Evolutionary conservation across 2,329 filamentous ascomycete genomes (phyloP).

Genomic region (Sporothrix curviconia): DNA sequence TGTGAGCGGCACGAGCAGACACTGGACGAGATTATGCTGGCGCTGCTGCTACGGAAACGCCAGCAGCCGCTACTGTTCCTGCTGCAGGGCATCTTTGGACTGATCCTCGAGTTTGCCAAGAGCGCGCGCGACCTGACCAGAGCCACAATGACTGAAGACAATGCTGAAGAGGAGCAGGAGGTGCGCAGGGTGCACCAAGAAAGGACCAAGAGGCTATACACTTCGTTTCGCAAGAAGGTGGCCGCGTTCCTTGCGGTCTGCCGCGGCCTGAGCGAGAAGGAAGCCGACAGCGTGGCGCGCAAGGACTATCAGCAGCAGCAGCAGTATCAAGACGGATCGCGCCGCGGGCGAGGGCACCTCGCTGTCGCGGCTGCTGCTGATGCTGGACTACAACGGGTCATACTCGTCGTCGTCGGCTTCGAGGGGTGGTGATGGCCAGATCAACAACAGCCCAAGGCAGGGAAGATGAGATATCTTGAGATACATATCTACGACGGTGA

Average conservation of each 20-base stretch:
- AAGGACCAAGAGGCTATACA: constrained; percentile 46
- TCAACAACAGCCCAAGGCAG: neutral
- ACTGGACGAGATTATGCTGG: constrained; percentile 68
- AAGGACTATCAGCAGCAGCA: constrained; percentile 21
- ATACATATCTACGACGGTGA: neutral
- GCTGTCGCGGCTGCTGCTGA: constrained; percentile 23
- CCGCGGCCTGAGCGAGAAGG: constrained; percentile 60
- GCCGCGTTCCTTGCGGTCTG: constrained; percentile 69
- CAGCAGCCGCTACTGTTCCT: constrained; percentile 67
- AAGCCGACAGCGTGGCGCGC: constrained; percentile 33
- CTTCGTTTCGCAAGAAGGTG: constrained; percentile 62
- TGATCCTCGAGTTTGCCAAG: constrained; percentile 66
- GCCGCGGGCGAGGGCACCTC: constrained; percentile 19
- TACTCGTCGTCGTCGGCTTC: constrained; percentile 5
- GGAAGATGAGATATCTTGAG: neutral
- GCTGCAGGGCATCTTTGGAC: constrained; percentile 68
- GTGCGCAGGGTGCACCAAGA: constrained; percentile 24
- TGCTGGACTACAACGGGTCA: constrained; percentile 26
- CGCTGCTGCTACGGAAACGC: constrained; percentile 65
- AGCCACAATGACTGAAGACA: neutral
- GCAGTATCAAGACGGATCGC: constrained; percentile 13
- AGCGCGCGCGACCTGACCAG: constrained; percentile 34
- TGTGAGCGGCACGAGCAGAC: constrained; percentile 64
- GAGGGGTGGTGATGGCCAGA: neutral
- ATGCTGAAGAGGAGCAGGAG: neutral